phyloP scores from a whole-genome alignment of 495 filamentous ascomycete species.

The Friedmanniomyces endolithicus region DNA sequence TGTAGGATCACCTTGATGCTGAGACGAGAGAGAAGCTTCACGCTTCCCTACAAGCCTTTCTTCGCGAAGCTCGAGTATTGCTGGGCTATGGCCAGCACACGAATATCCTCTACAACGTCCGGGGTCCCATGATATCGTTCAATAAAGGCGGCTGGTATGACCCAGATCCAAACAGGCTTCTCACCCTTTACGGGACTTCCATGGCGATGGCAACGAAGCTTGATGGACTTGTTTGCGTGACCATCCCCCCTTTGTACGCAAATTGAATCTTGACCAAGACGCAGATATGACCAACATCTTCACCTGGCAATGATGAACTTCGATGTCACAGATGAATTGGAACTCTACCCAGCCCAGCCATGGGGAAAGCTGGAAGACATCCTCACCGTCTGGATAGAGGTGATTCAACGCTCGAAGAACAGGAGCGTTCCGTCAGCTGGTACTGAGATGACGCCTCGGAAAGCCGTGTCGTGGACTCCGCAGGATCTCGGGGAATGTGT shows the following conservation, averaged over 20 bases:
- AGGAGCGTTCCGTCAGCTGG: too few relatives aligned
- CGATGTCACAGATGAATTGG: neutral
- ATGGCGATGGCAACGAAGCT: neutral
- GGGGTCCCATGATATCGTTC: neutral
- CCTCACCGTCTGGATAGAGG: constrained; percentile 2
- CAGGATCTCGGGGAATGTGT: neutral
- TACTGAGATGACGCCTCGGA: neutral
- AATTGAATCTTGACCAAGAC: neutral
- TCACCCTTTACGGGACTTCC: neutral
- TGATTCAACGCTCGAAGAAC: neutral
- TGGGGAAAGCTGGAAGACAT: neutral
- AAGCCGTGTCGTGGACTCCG: neutral
- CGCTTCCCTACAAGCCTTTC: neutral
- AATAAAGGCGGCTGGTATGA: neutral
- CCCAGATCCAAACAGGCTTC: neutral
- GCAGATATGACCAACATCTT: neutral
- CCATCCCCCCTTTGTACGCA: neutral
- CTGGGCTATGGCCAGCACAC: neutral
- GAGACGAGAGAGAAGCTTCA: too few relatives aligned
- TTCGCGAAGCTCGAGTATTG: neutral
- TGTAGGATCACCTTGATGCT: too few relatives aligned
- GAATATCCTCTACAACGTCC: neutral
- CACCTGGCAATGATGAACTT: constrained; percentile 2
- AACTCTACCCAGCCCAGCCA: neutral
- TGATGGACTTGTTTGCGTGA: neutral